Evolutionary conservation across 208 protist genomes (phyloP).

Genomic region (Leishmania major): DNA sequence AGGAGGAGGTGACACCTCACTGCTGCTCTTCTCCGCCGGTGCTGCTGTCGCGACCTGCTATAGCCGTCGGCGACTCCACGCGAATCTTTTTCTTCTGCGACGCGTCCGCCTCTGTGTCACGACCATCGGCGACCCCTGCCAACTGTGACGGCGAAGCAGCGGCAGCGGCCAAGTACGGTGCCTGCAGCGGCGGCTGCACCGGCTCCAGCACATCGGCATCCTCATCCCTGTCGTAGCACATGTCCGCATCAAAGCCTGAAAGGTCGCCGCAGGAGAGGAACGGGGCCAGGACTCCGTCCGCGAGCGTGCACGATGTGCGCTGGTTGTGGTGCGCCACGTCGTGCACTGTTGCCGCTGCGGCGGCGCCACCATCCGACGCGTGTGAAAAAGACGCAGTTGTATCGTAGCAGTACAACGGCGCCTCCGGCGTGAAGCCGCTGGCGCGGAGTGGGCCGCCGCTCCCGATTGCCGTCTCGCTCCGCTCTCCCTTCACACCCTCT

Average conservation of each 20-base stretch:
- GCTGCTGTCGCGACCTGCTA: background rate
- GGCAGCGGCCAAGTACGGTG: constrained; percentile 58
- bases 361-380: background rate
- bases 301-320: constrained; percentile 2
- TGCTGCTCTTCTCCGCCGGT: background rate
- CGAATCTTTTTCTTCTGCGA: constrained; percentile 17
- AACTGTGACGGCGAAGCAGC: background rate
- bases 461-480: background rate
- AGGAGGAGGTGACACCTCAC: background rate
- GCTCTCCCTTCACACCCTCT: background rate
- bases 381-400: background rate
- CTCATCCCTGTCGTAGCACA: constrained; percentile 73
- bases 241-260: constrained; percentile 93
- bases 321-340: background rate
- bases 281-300: constrained; percentile 75
- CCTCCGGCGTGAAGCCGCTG: constrained; percentile 19
- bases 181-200: constrained; percentile 74
- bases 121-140: background rate
- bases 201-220: constrained; percentile 49
- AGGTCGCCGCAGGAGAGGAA: constrained; percentile 98
- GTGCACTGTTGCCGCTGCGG: background rate
- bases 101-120: background rate
- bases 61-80: background rate
- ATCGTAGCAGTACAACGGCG: constrained; percentile 12
- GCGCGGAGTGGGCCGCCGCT: background rate